phyloP scores from a whole-genome alignment of 2,329 filamentous ascomycete species.

The Pyrenochaeta sp. region DNA sequence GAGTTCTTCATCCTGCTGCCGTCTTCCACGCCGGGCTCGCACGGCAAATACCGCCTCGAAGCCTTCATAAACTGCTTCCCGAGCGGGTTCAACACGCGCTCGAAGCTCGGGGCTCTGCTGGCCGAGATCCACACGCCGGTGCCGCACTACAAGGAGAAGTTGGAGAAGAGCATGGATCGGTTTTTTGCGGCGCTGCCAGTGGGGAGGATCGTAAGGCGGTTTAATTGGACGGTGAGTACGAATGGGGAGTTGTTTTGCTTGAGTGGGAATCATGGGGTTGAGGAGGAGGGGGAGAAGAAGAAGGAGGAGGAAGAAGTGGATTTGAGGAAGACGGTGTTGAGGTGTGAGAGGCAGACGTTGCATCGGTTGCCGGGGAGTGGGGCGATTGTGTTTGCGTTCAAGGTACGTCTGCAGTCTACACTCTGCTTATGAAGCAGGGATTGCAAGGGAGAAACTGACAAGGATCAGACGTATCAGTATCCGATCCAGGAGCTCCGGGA shows the following conservation, averaged over 20 bases:
- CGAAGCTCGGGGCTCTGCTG: slow-evolving; percentile 62
- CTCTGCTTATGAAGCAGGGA: not conserved
- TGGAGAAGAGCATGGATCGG: slow-evolving; percentile 67
- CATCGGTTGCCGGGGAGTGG: slow-evolving; percentile 63
- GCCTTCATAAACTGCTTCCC: slow-evolving; percentile 66
- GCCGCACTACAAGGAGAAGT: slow-evolving; percentile 63
- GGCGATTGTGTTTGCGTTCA: slow-evolving; percentile 67
- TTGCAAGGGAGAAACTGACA: not conserved
- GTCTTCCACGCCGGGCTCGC: slow-evolving; percentile 26
- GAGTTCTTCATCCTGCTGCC: slow-evolving; percentile 68
- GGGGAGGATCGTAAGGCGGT: slow-evolving; percentile 62
- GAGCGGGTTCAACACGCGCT: slow-evolving; percentile 63
- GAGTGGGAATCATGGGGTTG: slow-evolving; percentile 54
- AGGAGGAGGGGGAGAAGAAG: slow-evolving; percentile 35
- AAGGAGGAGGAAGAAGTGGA: slow-evolving; percentile 44
- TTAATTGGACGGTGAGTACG: slow-evolving; percentile 62
- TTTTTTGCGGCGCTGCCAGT: slow-evolving; percentile 64
- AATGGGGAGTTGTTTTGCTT: slow-evolving; percentile 50
- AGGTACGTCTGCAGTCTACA: slow-evolving; percentile 42
- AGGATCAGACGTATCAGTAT: slow-evolving; percentile 67
- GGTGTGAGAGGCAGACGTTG: slow-evolving; percentile 68
- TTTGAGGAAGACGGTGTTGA: slow-evolving; percentile 55
- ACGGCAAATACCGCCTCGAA: slow-evolving; percentile 60
- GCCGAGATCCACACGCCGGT: slow-evolving; percentile 66
- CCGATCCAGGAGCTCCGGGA: slow-evolving; percentile 62